A percentile compares a stretch with the other conserved stretches of the same genome.
These are phyloP conservation scores for Paxillus rubicundulus DNA, from an alignment of 768 basidiomycete species.

Conservation along the genomic window DNA sequence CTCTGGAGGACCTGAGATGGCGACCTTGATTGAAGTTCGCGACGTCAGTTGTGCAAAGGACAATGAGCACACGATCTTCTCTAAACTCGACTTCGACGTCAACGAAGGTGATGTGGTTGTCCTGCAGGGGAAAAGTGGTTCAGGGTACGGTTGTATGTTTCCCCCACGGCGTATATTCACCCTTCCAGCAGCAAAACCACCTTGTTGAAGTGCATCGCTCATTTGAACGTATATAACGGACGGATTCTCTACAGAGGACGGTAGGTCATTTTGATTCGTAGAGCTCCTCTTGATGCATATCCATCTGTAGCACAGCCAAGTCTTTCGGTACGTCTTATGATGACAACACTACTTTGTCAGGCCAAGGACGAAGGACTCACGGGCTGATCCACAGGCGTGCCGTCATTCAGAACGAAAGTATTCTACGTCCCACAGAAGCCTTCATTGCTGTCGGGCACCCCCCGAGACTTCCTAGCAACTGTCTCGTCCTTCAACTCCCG, in stretches of 20 bases:
- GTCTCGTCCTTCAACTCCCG: constrained; percentile 53
- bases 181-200: constrained; percentile 54
- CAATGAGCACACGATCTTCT: constrained; percentile 51
- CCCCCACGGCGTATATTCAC: background rate
- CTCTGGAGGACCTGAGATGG: constrained; percentile 9
- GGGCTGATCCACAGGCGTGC: constrained; percentile 54
- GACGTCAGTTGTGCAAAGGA: constrained; percentile 49
- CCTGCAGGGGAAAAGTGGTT: constrained; percentile 77
- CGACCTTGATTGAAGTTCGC: constrained; percentile 49
- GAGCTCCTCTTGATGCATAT: background rate
- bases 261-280: constrained; percentile 39
- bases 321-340: constrained; percentile 40
- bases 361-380: background rate
- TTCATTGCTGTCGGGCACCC: constrained; percentile 80
- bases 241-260: constrained; percentile 63
- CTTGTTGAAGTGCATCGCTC: constrained; percentile 79
- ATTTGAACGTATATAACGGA: constrained; percentile 71
- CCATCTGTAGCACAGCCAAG: constrained; percentile 43
- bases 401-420: constrained; percentile 72
- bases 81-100: constrained; percentile 58
- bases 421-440: constrained; percentile 89
- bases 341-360: background rate
- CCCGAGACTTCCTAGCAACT: constrained; percentile 63
- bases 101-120: constrained; percentile 74
- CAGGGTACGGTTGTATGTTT: constrained; percentile 45